Conservation (phyloP, 2,329 filamentous ascomycete species). For the Microdochium paspali region DNA sequence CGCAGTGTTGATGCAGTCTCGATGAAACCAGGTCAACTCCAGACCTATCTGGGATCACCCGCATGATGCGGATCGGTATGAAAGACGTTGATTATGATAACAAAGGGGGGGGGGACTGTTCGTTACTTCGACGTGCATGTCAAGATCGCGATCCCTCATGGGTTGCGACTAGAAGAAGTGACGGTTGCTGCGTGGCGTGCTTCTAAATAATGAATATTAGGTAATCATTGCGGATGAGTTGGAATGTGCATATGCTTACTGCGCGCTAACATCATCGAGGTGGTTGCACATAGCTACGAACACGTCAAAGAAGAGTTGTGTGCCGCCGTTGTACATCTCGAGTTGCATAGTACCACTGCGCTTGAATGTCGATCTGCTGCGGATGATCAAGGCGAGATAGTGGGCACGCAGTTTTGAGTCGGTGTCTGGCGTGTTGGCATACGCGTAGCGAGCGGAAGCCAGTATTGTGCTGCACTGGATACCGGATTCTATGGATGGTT, state of each 20-base stretch:
- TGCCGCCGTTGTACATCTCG: constrained; percentile 83
- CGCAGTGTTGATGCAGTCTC: neutral
- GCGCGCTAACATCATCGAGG: constrained; percentile 58
- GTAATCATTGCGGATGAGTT: constrained; percentile 1
- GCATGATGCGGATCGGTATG: neutral
- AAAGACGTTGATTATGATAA: constrained; percentile 17
- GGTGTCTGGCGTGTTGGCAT: constrained; percentile 77
- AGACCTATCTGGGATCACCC: neutral
- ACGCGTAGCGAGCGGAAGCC: constrained; percentile 79
- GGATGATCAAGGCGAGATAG: constrained; percentile 87
- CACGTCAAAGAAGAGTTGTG: constrained; percentile 79
- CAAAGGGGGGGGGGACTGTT: neutral
- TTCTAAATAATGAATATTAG: constrained; percentile 18
- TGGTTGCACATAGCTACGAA: constrained; percentile 92
- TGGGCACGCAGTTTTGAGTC: constrained; percentile 88
- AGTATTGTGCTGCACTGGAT: constrained; percentile 81
- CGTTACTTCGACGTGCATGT: too few species aligned
- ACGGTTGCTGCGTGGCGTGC: constrained; percentile 37
- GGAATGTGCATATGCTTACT: constrained; percentile 28
- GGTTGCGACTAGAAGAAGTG: constrained; percentile 15
- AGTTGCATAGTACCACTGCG: constrained; percentile 90
- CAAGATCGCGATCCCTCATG: too few species aligned
- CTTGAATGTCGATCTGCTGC: constrained; percentile 81
- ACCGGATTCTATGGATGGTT: constrained; percentile 47
- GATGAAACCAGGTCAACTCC: neutral